phyloP scores from a whole-genome alignment of 495 filamentous ascomycete genomes.

The Terfezia claveryi region DNA sequence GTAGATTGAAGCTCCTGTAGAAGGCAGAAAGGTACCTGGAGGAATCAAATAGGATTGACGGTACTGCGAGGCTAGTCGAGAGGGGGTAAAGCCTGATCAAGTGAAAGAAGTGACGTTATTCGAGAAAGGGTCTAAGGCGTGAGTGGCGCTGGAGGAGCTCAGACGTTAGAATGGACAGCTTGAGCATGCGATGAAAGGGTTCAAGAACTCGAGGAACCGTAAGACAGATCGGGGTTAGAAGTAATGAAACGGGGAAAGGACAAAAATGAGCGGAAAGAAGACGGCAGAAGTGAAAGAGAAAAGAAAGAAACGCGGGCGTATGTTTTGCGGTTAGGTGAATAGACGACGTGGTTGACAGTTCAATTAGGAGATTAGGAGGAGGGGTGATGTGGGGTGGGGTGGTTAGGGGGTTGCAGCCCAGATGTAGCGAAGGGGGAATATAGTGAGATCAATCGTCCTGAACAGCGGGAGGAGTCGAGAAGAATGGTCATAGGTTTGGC shows the following conservation, averaged over 20 bases:
- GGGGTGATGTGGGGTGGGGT: background rate
- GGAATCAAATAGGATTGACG: background rate
- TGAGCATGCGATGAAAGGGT: background rate
- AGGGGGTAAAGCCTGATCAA: background rate
- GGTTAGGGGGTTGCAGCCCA: background rate
- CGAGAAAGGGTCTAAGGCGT: background rate
- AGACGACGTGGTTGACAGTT: background rate
- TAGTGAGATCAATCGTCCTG: too few relatives aligned
- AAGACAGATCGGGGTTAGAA: too few relatives aligned
- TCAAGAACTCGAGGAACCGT: background rate
- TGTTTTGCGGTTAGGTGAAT: background rate
- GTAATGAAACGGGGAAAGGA: constrained; percentile 1
- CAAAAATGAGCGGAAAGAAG: constrained; percentile 7
- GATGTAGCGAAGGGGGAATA: background rate
- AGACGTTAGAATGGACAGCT: background rate
- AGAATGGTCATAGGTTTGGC: background rate
- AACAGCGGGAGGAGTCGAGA: background rate
- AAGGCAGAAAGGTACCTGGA: constrained; percentile 7
- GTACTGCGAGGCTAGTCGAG: background rate
- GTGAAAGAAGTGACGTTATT: background rate
- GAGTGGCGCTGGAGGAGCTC: background rate
- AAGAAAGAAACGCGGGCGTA: background rate
- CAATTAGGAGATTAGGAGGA: background rate
- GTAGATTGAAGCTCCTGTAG: constrained; percentile 1
- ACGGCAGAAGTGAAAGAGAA: background rate